Evolutionary conservation across 176 grass and related monocot species (phyloP).

Genomic region (Carex pumila): DNA sequence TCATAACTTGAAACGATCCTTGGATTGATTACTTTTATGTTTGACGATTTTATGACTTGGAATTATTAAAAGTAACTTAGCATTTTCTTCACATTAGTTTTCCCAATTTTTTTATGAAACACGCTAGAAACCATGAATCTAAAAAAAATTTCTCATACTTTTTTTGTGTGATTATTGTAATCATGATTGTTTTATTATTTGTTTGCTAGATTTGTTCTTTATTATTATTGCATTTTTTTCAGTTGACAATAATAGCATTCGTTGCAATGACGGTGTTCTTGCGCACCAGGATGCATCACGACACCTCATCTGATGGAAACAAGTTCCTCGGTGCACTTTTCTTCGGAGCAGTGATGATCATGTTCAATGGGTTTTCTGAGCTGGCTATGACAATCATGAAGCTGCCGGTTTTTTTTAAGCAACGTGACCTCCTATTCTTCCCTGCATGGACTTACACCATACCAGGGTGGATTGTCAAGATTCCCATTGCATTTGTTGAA

Average conservation of each 20-base stretch:
- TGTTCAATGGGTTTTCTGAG: constrained; percentile 85
- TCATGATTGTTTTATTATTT: not conserved
- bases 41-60: no score
- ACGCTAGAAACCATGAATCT: no score
- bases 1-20: no score
- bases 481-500: constrained; percentile 66
- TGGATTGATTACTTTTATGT: no score
- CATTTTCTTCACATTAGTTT: no score
- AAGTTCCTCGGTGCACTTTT: constrained; percentile 51
- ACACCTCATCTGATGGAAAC: constrained; percentile 19
- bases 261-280: constrained; percentile 67
- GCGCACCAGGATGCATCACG: constrained; percentile 60
- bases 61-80: no score
- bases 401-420: constrained; percentile 90
- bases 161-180: not conserved
- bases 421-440: constrained; percentile 81
- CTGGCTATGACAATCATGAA: constrained; percentile 51
- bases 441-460: constrained; percentile 83
- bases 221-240: not conserved
- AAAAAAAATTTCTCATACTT: no score
- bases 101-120: no score
- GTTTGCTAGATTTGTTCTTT: not conserved
- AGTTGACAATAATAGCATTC: constrained; percentile 46
- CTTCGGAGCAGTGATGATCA: constrained; percentile 53
- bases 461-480: constrained; percentile 76